Percentiles rank a stretch among this genome's conserved stretches.
phyloP scores from a whole-genome alignment of 441 rosid species.

The Melastoma candidum region DNA sequence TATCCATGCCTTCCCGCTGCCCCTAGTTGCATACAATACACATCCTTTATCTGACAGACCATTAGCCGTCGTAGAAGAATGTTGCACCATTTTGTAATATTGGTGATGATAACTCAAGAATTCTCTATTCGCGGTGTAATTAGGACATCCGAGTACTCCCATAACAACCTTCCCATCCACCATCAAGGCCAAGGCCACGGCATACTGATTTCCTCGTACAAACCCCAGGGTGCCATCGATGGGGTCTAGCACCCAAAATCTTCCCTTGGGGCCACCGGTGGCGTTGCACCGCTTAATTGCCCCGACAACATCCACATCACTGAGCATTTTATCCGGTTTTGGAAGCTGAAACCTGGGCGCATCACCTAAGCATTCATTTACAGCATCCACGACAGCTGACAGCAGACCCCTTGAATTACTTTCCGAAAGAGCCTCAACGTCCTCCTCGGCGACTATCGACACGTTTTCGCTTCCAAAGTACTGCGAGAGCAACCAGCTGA shows the following conservation, averaged over 20 bases:
- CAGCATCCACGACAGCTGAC: conserved; percentile 41
- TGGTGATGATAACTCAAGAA: conserved; percentile 44
- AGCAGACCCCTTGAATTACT: conserved; percentile 41
- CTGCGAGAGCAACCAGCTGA: conserved; percentile 71
- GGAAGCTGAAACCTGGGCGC: conserved; percentile 55
- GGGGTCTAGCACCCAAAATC: conserved; percentile 86
- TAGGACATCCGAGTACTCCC: conserved; percentile 92
- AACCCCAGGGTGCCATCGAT: conserved; percentile 92
- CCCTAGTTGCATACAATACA: conserved; percentile 65
- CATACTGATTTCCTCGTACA: conserved; percentile 88
- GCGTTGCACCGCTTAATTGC: conserved; percentile 77
- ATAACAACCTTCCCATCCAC: conserved; percentile 63
- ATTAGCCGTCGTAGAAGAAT: conserved; percentile 19
- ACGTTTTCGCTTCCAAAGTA: conserved; percentile 39
- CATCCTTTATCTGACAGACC: conserved; percentile 55
- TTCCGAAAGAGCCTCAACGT: conserved; percentile 49
- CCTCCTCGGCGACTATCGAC: conserved; percentile 84
- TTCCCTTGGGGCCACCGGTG: conserved; percentile 59
- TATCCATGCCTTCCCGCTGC: conserved; percentile 82
- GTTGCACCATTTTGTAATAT: conserved; percentile 18
- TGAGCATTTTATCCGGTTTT: conserved; percentile 36
- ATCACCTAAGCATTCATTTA: conserved; percentile 56
- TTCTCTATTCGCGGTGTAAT: conserved; percentile 70
- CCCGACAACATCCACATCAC: conserved; percentile 40
- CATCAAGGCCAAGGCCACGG: conserved; percentile 73